Conservation (phyloP, 495 filamentous ascomycete genomes). For the Penicillium egyptiacum region DNA sequence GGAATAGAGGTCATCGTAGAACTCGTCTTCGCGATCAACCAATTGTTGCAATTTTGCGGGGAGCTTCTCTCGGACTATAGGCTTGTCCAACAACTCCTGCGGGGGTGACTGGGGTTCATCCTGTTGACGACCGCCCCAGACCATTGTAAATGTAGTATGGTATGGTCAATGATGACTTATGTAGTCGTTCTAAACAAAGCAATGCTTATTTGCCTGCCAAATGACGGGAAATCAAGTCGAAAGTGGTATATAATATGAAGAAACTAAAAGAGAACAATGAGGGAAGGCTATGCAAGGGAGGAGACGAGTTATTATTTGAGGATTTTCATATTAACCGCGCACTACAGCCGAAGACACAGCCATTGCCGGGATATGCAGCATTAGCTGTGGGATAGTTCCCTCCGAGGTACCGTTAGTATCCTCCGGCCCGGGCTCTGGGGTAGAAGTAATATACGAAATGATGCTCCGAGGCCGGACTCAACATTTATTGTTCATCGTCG, state of each 20-base stretch:
- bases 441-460: not conserved
- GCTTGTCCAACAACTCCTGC: constrained; percentile 44
- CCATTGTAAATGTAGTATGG: constrained; percentile 24
- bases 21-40: constrained; percentile 73
- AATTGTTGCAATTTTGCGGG: constrained; percentile 69
- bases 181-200: not conserved
- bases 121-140: constrained; percentile 35
- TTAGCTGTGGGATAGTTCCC: constrained; percentile 16
- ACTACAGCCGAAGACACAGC: constrained; percentile 13
- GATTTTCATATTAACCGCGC: constrained; percentile 10
- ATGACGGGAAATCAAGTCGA: not conserved
- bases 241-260: not conserved
- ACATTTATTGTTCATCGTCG: not conserved
- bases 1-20: constrained; percentile 74
- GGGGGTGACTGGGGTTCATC: constrained; percentile 29
- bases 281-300: constrained; percentile 9
- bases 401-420: constrained; percentile 11
- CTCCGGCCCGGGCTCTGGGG: constrained; percentile 7
- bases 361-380: constrained; percentile 23
- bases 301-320: constrained; percentile 4
- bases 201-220: not conserved
- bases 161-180: not conserved
- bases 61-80: constrained; percentile 60
- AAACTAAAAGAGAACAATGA: constrained; percentile 2
- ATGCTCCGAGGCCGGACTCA: not conserved